phyloP scores from a whole-genome alignment of 2,329 filamentous ascomycete species.

The Cryphonectria nitschkei region DNA sequence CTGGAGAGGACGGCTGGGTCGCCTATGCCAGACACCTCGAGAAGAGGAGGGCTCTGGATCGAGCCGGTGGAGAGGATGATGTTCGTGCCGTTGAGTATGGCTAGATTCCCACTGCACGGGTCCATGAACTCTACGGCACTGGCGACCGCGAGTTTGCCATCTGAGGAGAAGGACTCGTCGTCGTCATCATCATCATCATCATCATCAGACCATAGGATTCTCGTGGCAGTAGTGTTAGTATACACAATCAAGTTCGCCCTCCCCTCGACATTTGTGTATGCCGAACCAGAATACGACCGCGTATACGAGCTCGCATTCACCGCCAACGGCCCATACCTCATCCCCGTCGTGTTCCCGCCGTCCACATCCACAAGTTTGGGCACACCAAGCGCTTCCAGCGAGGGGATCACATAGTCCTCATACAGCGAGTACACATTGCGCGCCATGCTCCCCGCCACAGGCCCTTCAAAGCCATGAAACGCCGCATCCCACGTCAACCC shows the following conservation, averaged over 20 bases:
- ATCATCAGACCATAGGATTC: constrained; percentile 14
- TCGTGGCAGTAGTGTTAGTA: constrained; percentile 10
- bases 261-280: constrained; percentile 6
- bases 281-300: constrained; percentile 7
- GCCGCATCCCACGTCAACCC: neutral
- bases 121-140: constrained; percentile 9
- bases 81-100: constrained; percentile 13
- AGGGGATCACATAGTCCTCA: constrained; percentile 4
- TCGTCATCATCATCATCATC: too few relatives aligned
- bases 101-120: neutral
- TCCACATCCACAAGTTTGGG: neutral
- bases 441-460: constrained; percentile 3
- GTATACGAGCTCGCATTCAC: constrained; percentile 17
- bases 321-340: constrained; percentile 1
- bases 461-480: neutral
- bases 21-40: constrained; percentile 22
- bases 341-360: constrained; percentile 1
- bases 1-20: constrained; percentile 11
- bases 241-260: constrained; percentile 9
- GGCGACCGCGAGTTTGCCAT: constrained; percentile 8
- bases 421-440: constrained; percentile 7
- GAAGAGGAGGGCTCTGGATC: constrained; percentile 18
- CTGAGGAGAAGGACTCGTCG: neutral
- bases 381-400: constrained; percentile 6
- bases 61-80: constrained; percentile 21